phyloP scores from a whole-genome alignment of 306 rosid genomes.

The Gynostemma pentaphyllum region DNA sequence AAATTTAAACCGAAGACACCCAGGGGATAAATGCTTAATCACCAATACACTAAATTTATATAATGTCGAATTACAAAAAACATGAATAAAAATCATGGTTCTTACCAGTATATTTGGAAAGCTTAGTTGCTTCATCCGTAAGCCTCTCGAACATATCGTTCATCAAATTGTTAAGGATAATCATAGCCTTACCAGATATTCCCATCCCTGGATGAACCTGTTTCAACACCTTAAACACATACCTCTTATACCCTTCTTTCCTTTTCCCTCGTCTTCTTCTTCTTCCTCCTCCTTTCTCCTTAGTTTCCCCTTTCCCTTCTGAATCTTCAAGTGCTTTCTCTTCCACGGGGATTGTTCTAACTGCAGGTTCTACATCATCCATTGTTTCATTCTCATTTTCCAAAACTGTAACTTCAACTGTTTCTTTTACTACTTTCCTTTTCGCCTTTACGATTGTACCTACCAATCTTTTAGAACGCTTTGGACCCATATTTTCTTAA shows the following conservation, averaged over 20 bases:
- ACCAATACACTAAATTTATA: too few species aligned
- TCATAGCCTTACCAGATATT: conserved; percentile 47
- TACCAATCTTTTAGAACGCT: conserved; percentile 18
- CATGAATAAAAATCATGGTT: too few species aligned
- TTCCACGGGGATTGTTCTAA: conserved; percentile 15
- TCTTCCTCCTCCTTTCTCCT: conserved; percentile 4
- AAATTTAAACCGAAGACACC: too few species aligned
- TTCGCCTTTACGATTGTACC: conserved; percentile 19
- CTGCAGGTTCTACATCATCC: neutral
- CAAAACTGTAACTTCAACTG: conserved; percentile 19
- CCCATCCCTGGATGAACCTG: conserved; percentile 76
- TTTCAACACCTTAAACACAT: conserved; percentile 51
- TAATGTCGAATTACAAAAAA: too few species aligned
- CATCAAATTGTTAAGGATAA: conserved; percentile 52
- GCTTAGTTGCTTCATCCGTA: conserved; percentile 41
- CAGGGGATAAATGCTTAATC: too few species aligned
- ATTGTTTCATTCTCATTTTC: neutral
- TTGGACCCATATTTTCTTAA: conserved; percentile 29
- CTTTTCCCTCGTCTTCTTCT: conserved; percentile 9
- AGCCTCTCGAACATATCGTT: conserved; percentile 74
- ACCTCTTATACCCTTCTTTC: conserved; percentile 52
- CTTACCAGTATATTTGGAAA: conserved; percentile 25
- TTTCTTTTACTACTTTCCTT: conserved; percentile 25
- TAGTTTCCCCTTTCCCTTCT: neutral
- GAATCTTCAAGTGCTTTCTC: neutral